phyloP scores from a whole-genome alignment of 1,284 basidiomycete species.

The Pulveroboletus sp. region DNA sequence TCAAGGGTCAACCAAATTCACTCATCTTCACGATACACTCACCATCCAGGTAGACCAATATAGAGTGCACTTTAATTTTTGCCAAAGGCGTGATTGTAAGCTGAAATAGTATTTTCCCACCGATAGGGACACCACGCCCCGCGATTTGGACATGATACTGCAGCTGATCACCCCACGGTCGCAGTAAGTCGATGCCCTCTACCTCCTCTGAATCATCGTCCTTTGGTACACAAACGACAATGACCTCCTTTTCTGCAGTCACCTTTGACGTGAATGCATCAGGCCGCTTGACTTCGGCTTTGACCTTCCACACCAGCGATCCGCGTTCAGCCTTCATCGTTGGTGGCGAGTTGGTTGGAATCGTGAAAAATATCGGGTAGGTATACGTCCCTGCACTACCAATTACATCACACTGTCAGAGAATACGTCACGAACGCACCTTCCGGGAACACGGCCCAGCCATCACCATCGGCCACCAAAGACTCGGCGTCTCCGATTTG shows the following conservation, averaged over 20 bases:
- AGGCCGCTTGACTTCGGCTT: conserved; percentile 81
- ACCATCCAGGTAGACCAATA: conserved; percentile 87
- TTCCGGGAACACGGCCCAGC: conserved; percentile 91
- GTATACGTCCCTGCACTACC: conserved; percentile 77
- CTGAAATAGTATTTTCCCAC: conserved; percentile 79
- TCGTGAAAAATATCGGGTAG: conserved; percentile 89
- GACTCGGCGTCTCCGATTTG: conserved; percentile 5
- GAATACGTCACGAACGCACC: conserved; percentile 48
- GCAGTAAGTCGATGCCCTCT: conserved; percentile 84
- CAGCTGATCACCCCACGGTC: conserved; percentile 91
- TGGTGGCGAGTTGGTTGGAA: conserved; percentile 83
- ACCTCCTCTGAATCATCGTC: conserved; percentile 53
- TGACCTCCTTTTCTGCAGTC: conserved; percentile 71
- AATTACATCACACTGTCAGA: conserved; percentile 6
- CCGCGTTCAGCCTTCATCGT: conserved; percentile 81
- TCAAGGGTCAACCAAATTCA: not conserved
- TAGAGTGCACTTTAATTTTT: conserved; percentile 82
- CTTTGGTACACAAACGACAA: conserved; percentile 74
- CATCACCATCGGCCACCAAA: conserved; percentile 47
- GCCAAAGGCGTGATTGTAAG: conserved; percentile 83
- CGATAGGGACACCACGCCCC: conserved; percentile 82
- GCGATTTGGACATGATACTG: conserved; percentile 82
- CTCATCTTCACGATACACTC: conserved; percentile 17
- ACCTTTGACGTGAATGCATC: conserved; percentile 82
- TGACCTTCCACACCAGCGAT: conserved; percentile 78